Conservation (phyloP, 202 grass and related monocot genomes). For the Carex sylvatica region DNA sequence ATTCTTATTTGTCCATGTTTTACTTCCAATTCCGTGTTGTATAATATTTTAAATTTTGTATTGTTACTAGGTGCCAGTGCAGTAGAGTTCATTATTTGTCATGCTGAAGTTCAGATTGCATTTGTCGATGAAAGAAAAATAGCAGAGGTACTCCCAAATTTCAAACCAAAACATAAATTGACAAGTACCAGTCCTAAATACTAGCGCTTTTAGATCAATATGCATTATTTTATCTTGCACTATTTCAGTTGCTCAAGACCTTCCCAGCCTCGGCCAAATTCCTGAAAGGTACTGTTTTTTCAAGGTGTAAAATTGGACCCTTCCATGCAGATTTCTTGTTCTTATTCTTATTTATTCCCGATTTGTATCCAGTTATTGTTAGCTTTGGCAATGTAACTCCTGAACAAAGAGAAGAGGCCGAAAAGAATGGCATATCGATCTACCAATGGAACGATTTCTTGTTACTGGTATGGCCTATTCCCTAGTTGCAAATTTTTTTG, state of each 20-base stretch:
- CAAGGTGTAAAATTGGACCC: neutral
- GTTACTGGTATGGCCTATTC: conserved; percentile 40
- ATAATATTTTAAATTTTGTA: neutral
- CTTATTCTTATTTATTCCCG: conserved; percentile 29
- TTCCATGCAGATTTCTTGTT: conserved; percentile 13
- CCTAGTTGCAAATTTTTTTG: neutral
- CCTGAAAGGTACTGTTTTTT: conserved; percentile 63
- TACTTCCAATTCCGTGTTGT: neutral
- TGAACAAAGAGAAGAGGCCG: conserved; percentile 58
- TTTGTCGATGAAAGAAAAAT: conserved; percentile 92
- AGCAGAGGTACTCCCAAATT: conserved; percentile 54
- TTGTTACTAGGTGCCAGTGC: conserved; percentile 61
- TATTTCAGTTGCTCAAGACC: conserved; percentile 76
- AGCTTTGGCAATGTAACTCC: conserved; percentile 72
- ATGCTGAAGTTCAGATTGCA: conserved; percentile 81
- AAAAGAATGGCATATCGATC: conserved; percentile 60
- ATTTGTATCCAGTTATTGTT: conserved; percentile 56
- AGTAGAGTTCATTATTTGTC: conserved; percentile 84
- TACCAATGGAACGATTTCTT: conserved; percentile 84
- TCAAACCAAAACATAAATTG: neutral
- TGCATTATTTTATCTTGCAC: neutral
- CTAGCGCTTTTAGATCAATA: neutral
- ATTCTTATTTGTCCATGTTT: conserved; percentile 2
- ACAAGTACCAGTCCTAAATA: neutral
- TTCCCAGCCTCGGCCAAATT: conserved; percentile 51